Base-by-base conservation (phyloP, 768 basidiomycete genomes). In the Nidula microcarpa region DNA sequence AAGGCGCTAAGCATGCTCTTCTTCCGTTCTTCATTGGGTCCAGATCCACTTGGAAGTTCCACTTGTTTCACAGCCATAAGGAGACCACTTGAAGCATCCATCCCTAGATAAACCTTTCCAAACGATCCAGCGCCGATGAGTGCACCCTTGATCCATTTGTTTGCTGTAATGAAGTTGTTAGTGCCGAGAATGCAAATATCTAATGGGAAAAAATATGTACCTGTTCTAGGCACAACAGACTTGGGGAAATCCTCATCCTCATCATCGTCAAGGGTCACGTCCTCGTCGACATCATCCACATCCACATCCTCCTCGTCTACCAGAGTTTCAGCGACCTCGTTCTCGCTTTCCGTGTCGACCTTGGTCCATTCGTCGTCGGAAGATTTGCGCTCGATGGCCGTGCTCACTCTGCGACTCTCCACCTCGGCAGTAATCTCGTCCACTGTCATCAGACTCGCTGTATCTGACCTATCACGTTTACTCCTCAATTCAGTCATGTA, bases 21-120 rank as follows among this genome's bases (percentile, higher is more conserved):
- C 73, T 94, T 96, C 58, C 93, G 85, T 64, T 94, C 94, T 64
- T 95, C 90, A 64, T 95, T 95, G 3, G 87, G 84, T 7, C 84
- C 86, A 10, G 85, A 84, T 14, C 91, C 87, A 3, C 86, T 88
- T 0, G 93, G 90, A 32, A 98, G 80, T 63, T 95, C 91, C 43
- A 98, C 94, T 77, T 98, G 94, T 73, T 98, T 98, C 58, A 98
- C 94, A 37, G 94, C 94, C 94, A 98, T 97, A 56, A 98, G 77
- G 17, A 94, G 74, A 23, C 94, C 94, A 48, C 80, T 89, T 16
- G 89, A 80, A 0, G 93, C 91, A 68, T 95, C 94, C 92, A 97
- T 94, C 34, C 93, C 94, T 8, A 97, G 84, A 69, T 93, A 97
- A 37, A 97, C 94, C 64, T 93, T 92, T 49, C 94, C 94, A 63